Base-by-base conservation (phyloP, 345 rosid species). In the Eucalyptus victrix region DNA sequence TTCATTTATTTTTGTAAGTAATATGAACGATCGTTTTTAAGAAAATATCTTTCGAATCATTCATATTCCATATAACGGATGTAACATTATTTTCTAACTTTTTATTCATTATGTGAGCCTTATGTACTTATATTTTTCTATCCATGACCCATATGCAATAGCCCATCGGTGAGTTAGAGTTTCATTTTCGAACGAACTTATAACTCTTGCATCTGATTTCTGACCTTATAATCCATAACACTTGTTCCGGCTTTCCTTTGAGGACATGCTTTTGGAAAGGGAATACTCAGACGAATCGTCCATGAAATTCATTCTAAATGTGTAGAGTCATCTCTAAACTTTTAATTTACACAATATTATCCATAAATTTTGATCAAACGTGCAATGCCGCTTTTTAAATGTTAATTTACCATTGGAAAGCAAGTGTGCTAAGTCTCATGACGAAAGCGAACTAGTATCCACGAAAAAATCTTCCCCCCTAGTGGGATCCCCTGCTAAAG, bases 1-100 rank as follows among this genome's bases (percentile, higher is more conserved):
- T 58, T 15, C 12, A 32, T n/a, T 26, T 5, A 26, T 26, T 58
- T 58, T 11, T 58, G 1, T 12, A 60, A 28, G 13, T 9, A 10
- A 65, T 7, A n/a, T 6, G 9, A 65, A 3, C 3, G 1, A 65
- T 65, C 1, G 10, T 7, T n/a, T 7, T 7, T 5, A 16, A 8
- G 21, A 69, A 9, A 32, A 69, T 4, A 34, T 32, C 6, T 67
- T n/a, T 9, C 2, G 3, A n/a, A 65, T 65, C 37, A 67, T n/a
- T 16, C 37, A n/a, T 8, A 15, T 67, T 17, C 2, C 4, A 40
- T 17, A 5, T 4, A 9, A 4, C 2, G 1, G 2, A 4, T 2
- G 2, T 8, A 9, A 10, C 6, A 12, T 32, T 3, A 67, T 69
- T 32, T 69, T 67, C 11, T 2, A n/a, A 67, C 42, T 67, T 12